Conservation (phyloP, 1,284 basidiomycete species). For the Melampsora larici-populina region DNA sequence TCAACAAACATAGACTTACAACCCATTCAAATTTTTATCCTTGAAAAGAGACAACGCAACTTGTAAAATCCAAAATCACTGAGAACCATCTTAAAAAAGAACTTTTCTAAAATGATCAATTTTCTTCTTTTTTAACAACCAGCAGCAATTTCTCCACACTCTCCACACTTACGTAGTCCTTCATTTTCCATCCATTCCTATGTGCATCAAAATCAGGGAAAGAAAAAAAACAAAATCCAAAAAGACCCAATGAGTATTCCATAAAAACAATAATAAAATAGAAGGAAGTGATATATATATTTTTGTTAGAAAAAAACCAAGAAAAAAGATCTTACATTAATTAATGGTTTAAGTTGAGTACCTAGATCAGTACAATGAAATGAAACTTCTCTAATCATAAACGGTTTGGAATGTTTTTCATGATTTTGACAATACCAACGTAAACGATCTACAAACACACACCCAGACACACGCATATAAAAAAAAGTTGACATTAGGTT, state of each 20-base stretch:
- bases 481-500: background rate
- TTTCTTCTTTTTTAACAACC: conserved; percentile 5
- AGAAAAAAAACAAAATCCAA: background rate
- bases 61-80: no score
- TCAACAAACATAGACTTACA: no score
- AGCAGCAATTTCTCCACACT: conserved; percentile 68
- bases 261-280: no score
- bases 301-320: background rate
- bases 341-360: conserved; percentile 87
- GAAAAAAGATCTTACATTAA: conserved; percentile 59
- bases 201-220: conserved; percentile 28
- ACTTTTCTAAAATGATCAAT: no score
- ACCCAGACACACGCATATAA: background rate
- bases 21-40: no score
- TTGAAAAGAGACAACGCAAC: no score
- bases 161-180: conserved; percentile 65
- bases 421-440: conserved; percentile 86
- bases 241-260: no score
- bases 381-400: conserved; percentile 76
- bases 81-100: no score
- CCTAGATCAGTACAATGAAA: conserved; percentile 90
- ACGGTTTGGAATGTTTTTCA: conserved; percentile 65
- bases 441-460: conserved; percentile 69
- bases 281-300: no score
- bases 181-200: conserved; percentile 64